phyloP scores from a whole-genome alignment of 768 basidiomycete genomes.

The Neoboletus brunneissimus region DNA sequence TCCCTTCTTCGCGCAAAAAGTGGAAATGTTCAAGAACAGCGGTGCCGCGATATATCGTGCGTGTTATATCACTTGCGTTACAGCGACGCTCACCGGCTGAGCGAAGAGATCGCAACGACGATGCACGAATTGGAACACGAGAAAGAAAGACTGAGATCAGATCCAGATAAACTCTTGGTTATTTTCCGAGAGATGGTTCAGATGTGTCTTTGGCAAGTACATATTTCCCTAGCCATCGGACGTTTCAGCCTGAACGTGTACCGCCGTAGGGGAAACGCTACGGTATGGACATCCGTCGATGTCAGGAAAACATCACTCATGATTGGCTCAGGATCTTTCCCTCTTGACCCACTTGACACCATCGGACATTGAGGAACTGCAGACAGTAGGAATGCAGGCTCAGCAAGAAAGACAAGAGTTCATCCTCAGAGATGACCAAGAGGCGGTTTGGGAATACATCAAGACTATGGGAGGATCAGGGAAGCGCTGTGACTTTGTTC shows the following conservation, averaged over 20 bases:
- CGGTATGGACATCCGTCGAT: conserved; percentile 44
- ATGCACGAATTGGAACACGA: conserved; percentile 63
- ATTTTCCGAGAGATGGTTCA: conserved; percentile 85
- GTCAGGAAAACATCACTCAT: background rate
- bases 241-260: conserved; percentile 1
- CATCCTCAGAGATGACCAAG: conserved; percentile 84
- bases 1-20: conserved; percentile 80
- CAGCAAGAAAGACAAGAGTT: conserved; percentile 72
- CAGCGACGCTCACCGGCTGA: background rate
- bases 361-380: conserved; percentile 78
- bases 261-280: conserved; percentile 83
- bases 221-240: background rate
- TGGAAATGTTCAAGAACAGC: conserved; percentile 77
- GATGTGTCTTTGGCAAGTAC: conserved; percentile 72
- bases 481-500: conserved; percentile 71
- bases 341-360: conserved; percentile 83
- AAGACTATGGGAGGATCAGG: conserved; percentile 45
- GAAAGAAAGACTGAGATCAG: conserved; percentile 41
- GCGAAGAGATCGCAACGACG: conserved; percentile 66
- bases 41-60: conserved; percentile 73
- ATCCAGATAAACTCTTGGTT: conserved; percentile 54
- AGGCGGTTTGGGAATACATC: conserved; percentile 69
- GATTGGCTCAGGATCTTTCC: conserved; percentile 72
- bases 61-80: conserved; percentile 22
- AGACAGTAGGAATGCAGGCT: conserved; percentile 78